Percentiles rank a stretch among this genome's conserved stretches.
These are phyloP conservation scores for Phytophthora aleatoria DNA, from an alignment of 352 stramenopile species.

Conservation along the genomic window DNA sequence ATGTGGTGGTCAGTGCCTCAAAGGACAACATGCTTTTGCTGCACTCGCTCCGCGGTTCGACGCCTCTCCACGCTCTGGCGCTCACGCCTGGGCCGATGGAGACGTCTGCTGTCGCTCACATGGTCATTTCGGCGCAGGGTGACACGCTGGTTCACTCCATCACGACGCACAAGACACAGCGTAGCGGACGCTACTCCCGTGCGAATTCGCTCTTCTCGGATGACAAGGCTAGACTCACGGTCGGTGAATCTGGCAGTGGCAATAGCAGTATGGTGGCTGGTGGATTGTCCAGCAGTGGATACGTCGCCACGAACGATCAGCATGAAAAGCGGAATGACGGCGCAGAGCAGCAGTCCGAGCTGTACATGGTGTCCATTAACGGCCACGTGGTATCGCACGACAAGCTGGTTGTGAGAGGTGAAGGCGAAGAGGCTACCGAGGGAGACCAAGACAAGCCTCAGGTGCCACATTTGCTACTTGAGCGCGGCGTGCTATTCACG, in stretches of 20 bases:
- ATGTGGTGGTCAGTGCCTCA: slow-evolving; percentile 82
- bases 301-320: slow-evolving; percentile 34
- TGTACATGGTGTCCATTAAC: slow-evolving; percentile 86
- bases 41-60: slow-evolving; percentile 76
- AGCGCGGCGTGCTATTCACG: slow-evolving; percentile 76
- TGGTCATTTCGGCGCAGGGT: slow-evolving; percentile 78
- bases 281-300: slow-evolving; percentile 40
- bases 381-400: slow-evolving; percentile 74
- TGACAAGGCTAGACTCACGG: slow-evolving; percentile 47
- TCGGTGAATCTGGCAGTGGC: slow-evolving; percentile 34
- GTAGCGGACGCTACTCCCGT: slow-evolving; percentile 40
- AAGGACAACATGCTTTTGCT: slow-evolving; percentile 78
- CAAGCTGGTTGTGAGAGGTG: slow-evolving; percentile 45
- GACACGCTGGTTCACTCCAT: slow-evolving; percentile 78
- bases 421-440: slow-evolving; percentile 25
- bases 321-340: slow-evolving; percentile 30
- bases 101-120: slow-evolving; percentile 60
- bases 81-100: slow-evolving; percentile 52
- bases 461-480: slow-evolving; percentile 60
- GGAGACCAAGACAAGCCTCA: slow-evolving; percentile 18
- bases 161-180: slow-evolving; percentile 40
- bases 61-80: slow-evolving; percentile 73
- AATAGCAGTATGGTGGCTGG: slow-evolving; percentile 46
- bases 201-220: slow-evolving; percentile 49
- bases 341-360: slow-evolving; percentile 62